Evolutionary conservation across 2,329 filamentous ascomycete species (phyloP), one percentile per base, ranked within the genome.

Genomic region (Xylariaceae sp.): DNA sequence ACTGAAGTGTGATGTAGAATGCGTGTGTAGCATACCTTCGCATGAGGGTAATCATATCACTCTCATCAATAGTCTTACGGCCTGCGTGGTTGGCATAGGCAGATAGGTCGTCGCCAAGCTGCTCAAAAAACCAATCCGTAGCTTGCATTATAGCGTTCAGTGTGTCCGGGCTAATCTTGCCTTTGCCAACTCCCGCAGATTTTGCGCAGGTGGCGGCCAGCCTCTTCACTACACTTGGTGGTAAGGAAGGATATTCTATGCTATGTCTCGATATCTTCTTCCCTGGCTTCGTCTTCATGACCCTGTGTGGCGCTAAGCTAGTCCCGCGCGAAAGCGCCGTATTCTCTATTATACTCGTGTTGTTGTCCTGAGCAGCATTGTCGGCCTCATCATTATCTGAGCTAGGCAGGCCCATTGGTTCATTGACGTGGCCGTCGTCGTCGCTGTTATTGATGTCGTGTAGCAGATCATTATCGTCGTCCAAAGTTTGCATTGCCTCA

Each of bases 41-140:
- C 87, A 96, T 89, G 61, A 96, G 73, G 55, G 88, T 84, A 51
- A 89, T 75, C 64, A 95, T 84, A 68, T 96, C 91, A 62, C 81
- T 87, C 69, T 94, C 89, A 63, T 95, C 88, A 61, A 96, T 90
- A 2, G 85, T 90, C 70, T 88, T 94, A 30, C 91, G 82, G 30
- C 87, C 86, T 5, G 87, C 90, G 69, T 96, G 91, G 56, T 83
- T 79, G 16, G 91, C 87, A 69, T 92, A 96, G 2, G 85, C 86
- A 12, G 82, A 81, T 51, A 96, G 72, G 66, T 95, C 90, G 56
- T 91, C 87, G 45, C 88, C 84, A 2, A 88, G 75, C 70, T 96
- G 91, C 71, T 95, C 89, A 68, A 96, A 95, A 70, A 91, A 96
- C 87, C 89, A 94, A 57, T 95, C 89, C 2, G 88, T 88, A 0